Base-by-base conservation (phyloP, 2,329 filamentous ascomycete genomes). In the Fusarium acutatum region DNA sequence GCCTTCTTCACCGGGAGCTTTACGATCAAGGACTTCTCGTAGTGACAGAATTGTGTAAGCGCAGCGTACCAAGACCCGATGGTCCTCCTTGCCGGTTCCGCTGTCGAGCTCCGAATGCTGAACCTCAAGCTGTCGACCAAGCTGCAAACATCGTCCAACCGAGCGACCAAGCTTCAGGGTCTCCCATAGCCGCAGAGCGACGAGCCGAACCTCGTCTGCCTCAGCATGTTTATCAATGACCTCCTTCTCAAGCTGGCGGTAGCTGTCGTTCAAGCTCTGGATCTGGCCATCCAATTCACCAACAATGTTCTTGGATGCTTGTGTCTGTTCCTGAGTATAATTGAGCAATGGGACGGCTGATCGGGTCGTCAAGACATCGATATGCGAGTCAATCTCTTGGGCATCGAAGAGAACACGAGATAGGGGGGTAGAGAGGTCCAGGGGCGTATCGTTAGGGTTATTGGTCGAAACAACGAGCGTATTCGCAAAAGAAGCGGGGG, bases 321-420 rank as follows among this genome's bases (percentile, higher is more conserved):
- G 87, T 20, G 91, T 93, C 81, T 96, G 93, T 47, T 89, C 85
- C 68, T 91, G 88, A 7, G 95, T 97, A 82, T 98, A 89, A 35
- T 91, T 86, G 26, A 99, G 88, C 34, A 99, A 87, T 1, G 95
- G 93, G 1, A 96, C 85, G 6, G 96, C 95, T 34, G 92, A 93
- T 72, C 93, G 92, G 6, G 95, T 96, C 11, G 96, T 97, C 44
- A 98, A 88, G 7, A 90, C 89, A 81, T 99, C 94, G 72, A 99
- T 97, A 80, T 97, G 95, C 0, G 95, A 97, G 83, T 98, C 96
- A 74, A 99, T 93, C 83, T 98, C 96, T 81, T 98, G 96, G 7
- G 96, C 92, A 83, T 99, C 96, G 83, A 99, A 99, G 12, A 98
- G 90, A 10, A 98, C 95, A 61, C 94, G 91, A 10, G 95, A 97